These are phyloP conservation scores for Dichotomopilus funicola DNA, from an alignment of 2,329 filamentous ascomycete genomes.

Conservation along the genomic window DNA sequence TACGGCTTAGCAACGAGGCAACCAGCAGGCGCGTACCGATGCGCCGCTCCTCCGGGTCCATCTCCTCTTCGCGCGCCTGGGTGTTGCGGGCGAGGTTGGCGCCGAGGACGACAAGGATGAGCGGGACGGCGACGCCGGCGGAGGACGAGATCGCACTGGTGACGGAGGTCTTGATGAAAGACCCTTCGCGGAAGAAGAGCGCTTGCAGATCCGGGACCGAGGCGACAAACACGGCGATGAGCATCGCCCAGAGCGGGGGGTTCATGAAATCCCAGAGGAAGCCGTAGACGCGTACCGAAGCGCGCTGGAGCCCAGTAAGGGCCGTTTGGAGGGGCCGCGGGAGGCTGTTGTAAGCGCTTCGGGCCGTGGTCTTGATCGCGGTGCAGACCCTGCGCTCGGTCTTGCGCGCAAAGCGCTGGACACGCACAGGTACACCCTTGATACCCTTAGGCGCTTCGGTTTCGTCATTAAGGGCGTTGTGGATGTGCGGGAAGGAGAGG, in stretches of 20 bases:
- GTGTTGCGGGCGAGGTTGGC: constrained; percentile 93
- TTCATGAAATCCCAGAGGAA: constrained; percentile 96
- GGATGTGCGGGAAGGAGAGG: constrained; percentile 55
- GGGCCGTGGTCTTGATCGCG: constrained; percentile 17
- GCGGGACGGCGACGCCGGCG: constrained; percentile 83
- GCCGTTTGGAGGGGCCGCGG: constrained; percentile 36
- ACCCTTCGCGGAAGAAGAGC: constrained; percentile 81
- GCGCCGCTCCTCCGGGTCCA: constrained; percentile 62
- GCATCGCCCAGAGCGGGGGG: constrained; percentile 95
- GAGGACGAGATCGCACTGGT: constrained; percentile 80
- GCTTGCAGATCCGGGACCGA: constrained; percentile 76
- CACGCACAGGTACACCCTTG: constrained; percentile 35
- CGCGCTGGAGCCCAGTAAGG: constrained; percentile 27
- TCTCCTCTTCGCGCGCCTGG: constrained; percentile 53
- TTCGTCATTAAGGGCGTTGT: constrained; percentile 32
- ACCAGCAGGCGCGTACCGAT: constrained; percentile 72
- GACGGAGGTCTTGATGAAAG: constrained; percentile 87
- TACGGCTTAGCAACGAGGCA: constrained; percentile 78
- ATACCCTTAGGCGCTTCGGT: constrained; percentile 36
- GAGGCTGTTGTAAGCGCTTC: constrained; percentile 32
- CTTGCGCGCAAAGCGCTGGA: constrained; percentile 30
- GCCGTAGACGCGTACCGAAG: constrained; percentile 43
- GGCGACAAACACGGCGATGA: constrained; percentile 82
- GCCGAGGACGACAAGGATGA: constrained; percentile 91
- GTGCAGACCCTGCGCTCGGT: constrained; percentile 20